A percentile compares a stretch with the other conserved stretches of the same genome.
These are phyloP conservation scores for Cryptosporidium bovis DNA, from an alignment of 169 alveolate species.

Conservation along the genomic window DNA sequence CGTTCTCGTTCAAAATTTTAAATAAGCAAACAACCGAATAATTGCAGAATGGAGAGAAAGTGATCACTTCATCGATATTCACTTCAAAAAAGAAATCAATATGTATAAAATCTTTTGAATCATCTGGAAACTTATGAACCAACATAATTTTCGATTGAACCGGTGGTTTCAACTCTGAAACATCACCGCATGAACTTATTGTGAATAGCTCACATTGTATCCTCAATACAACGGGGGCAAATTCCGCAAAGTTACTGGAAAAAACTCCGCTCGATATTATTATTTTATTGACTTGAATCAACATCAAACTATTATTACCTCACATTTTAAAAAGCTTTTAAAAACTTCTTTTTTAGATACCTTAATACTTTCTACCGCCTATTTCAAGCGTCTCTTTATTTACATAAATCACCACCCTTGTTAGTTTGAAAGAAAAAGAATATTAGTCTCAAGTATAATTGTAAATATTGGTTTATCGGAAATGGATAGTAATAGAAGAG, in stretches of 20 bases:
- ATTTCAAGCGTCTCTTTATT: too few relatives aligned
- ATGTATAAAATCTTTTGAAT: background rate
- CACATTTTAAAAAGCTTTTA: too few relatives aligned
- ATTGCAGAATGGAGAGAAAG: conserved; percentile 41
- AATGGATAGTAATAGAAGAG: conserved; percentile 27
- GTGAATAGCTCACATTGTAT: conserved; percentile 42
- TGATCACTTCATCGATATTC: background rate
- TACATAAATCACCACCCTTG: too few relatives aligned
- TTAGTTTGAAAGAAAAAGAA: background rate
- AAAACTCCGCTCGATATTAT: background rate
- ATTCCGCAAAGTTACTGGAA: too few relatives aligned
- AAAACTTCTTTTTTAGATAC: too few relatives aligned
- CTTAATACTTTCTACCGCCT: too few relatives aligned
- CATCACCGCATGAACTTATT: conserved; percentile 15
- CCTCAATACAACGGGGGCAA: conserved; percentile 35
- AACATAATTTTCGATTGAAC: conserved; percentile 2
- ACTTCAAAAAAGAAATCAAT: background rate
- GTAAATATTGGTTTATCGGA: background rate
- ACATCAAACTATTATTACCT: conserved; percentile 3
- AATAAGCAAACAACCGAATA: conserved; percentile 18
- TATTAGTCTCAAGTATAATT: background rate
- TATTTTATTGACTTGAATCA: background rate
- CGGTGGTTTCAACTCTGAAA: conserved; percentile 4
- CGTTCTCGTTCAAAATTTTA: conserved; percentile 32
- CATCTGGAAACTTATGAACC: background rate